Percentiles rank a stretch among this genome's conserved stretches.
These are phyloP conservation scores for Grosmannia clavigera DNA, from an alignment of 2,329 filamentous ascomycete species.

Conservation along the genomic window DNA sequence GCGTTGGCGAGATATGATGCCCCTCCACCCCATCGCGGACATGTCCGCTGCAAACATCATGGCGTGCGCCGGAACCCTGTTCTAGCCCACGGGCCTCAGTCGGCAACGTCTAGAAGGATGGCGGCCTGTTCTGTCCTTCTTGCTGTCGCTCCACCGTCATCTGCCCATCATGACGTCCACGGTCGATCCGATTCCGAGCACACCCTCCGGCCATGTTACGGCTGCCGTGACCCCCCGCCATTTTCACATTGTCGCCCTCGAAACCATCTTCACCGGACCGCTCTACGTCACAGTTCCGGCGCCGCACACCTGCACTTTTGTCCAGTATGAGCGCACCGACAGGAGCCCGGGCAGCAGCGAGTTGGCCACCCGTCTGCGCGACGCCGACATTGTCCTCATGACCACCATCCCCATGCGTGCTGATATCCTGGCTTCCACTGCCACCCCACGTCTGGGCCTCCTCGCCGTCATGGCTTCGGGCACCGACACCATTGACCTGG, in stretches of 20 bases:
- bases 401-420: slow-evolving; percentile 19
- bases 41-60: not conserved
- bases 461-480: slow-evolving; percentile 17
- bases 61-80: not conserved
- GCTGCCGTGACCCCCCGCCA: slow-evolving; percentile 6
- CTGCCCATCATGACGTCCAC: not conserved
- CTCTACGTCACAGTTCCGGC: slow-evolving; percentile 13
- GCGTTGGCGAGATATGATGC: not conserved
- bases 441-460: slow-evolving; percentile 18
- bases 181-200: not conserved
- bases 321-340: slow-evolving; percentile 15
- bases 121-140: not conserved
- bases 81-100: not conserved
- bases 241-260: slow-evolving; percentile 20
- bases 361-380: slow-evolving; percentile 15
- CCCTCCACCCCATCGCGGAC: not conserved
- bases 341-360: slow-evolving; percentile 13
- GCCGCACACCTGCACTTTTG: slow-evolving; percentile 18
- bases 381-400: slow-evolving; percentile 24
- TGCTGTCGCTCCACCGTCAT: not conserved
- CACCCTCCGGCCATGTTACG: not conserved
- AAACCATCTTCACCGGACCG: slow-evolving; percentile 18
- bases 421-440: slow-evolving; percentile 10
- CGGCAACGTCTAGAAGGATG: too few relatives aligned
- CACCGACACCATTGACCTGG: slow-evolving; percentile 16